phyloP scores from a whole-genome alignment of 768 basidiomycete genomes.

The Trametes sanguinea region DNA sequence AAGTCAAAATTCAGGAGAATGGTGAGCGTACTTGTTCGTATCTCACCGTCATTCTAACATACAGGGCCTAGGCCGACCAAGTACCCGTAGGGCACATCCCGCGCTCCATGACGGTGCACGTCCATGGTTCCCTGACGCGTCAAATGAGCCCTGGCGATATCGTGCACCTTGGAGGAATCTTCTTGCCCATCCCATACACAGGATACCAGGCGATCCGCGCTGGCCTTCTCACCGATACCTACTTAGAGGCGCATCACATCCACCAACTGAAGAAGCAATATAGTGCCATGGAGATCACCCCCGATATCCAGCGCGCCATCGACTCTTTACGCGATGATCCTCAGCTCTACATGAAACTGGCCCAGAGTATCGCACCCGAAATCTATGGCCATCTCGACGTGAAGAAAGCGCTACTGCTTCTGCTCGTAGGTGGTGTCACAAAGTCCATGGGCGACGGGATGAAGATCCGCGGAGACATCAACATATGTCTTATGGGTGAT shows the following conservation, averaged over 20 bases:
- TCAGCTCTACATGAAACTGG: constrained; percentile 82
- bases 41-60: neutral
- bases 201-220: constrained; percentile 97
- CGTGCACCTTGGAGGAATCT: constrained; percentile 93
- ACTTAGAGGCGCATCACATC: constrained; percentile 88
- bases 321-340: constrained; percentile 70
- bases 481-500: constrained; percentile 98
- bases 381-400: constrained; percentile 98
- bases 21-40: constrained; percentile 49
- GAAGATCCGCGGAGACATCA: constrained; percentile 98
- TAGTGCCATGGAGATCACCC: constrained; percentile 89
- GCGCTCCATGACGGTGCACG: constrained; percentile 95
- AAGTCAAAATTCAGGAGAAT: constrained; percentile 99
- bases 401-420: constrained; percentile 90
- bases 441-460: constrained; percentile 96
- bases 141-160: constrained; percentile 95
- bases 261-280: constrained; percentile 98
- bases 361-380: constrained; percentile 95
- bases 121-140: constrained; percentile 87
- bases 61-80: constrained; percentile 73
- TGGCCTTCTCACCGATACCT: constrained; percentile 95
- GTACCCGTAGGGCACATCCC: constrained; percentile 99
- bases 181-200: constrained; percentile 96
- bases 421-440: constrained; percentile 95
- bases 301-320: constrained; percentile 74